Percentiles rank a stretch among this genome's conserved stretches.
phyloP scores from a whole-genome alignment of 352 stramenopile species.

The Pythium grandisporangium region DNA sequence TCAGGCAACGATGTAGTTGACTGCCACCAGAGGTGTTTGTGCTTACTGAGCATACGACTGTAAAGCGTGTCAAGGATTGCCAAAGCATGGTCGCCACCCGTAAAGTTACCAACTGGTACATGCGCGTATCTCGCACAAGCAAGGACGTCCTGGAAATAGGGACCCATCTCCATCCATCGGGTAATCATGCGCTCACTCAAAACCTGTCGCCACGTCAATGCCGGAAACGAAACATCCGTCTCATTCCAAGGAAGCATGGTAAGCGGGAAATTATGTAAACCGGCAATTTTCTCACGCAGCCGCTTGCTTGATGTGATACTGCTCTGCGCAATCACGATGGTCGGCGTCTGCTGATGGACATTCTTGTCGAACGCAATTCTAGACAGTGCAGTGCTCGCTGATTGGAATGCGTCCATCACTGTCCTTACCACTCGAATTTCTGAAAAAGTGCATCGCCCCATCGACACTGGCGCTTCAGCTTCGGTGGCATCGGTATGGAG shows the following conservation, averaged over 20 bases:
- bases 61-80: conserved; percentile 93
- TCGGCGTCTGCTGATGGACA: conserved; percentile 31
- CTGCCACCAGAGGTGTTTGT: conserved; percentile 95
- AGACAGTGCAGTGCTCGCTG: conserved; percentile 83
- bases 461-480: conserved; percentile 17
- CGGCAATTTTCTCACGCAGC: conserved; percentile 74
- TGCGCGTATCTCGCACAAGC: conserved; percentile 84
- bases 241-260: conserved; percentile 80
- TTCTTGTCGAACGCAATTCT: conserved; percentile 81
- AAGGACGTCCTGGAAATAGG: conserved; percentile 88
- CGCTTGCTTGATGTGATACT: conserved; percentile 48
- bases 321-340: conserved; percentile 86
- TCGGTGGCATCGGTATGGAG: conserved; percentile 24
- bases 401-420: conserved; percentile 68
- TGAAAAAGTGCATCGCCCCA: conserved; percentile 43
- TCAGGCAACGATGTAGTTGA: conserved; percentile 84
- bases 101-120: conserved; percentile 94
- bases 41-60: conserved; percentile 84
- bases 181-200: conserved; percentile 69
- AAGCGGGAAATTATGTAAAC: conserved; percentile 90
- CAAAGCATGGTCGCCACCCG: conserved; percentile 84
- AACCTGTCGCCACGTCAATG: conserved; percentile 92
- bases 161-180: conserved; percentile 71
- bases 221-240: conserved; percentile 74
- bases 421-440: conserved; percentile 70